phyloP scores from a whole-genome alignment of 2,329 filamentous ascomycete species.

The Helotiales sp. region DNA sequence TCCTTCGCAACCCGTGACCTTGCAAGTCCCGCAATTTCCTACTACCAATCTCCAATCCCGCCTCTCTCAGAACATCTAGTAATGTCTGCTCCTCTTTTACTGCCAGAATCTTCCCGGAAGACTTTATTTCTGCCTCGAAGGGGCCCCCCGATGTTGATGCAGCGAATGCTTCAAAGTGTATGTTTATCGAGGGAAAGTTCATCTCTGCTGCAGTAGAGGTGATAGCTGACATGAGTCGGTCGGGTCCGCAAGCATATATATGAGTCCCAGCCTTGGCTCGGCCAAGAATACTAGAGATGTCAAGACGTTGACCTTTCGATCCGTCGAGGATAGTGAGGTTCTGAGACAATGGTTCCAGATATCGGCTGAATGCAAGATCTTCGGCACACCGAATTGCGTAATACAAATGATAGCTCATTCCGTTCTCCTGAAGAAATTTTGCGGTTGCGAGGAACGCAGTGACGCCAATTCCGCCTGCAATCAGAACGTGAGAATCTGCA shows the following conservation, averaged over 20 bases:
- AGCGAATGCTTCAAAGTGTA: slow-evolving; percentile 65
- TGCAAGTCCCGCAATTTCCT: slow-evolving; percentile 51
- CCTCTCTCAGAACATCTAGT: slow-evolving; percentile 48
- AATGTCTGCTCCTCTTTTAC: slow-evolving; percentile 49
- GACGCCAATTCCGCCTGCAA: slow-evolving; percentile 67
- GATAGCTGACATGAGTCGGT: slow-evolving; percentile 59
- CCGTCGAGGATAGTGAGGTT: slow-evolving; percentile 58
- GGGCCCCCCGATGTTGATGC: slow-evolving; percentile 60
- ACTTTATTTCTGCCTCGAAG: slow-evolving; percentile 60
- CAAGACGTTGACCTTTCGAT: slow-evolving; percentile 54
- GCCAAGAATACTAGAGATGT: slow-evolving; percentile 53
- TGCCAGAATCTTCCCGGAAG: slow-evolving; percentile 47
- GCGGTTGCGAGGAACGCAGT: slow-evolving; percentile 64
- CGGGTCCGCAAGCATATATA: slow-evolving; percentile 65
- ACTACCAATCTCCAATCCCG: slow-evolving; percentile 47
- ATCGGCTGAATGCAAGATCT: slow-evolving; percentile 58
- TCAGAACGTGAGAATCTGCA: slow-evolving; percentile 63
- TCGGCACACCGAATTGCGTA: slow-evolving; percentile 57
- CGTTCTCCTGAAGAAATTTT: slow-evolving; percentile 47
- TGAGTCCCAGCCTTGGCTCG: slow-evolving; percentile 56
- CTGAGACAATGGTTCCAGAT: slow-evolving; percentile 48
- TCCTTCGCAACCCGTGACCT: slow-evolving; percentile 45
- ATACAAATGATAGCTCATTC: slow-evolving; percentile 57
- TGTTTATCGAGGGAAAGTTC: slow-evolving; percentile 52
- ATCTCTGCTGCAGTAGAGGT: slow-evolving; percentile 47